Evolutionary conservation across 306 rosid species (phyloP).

Genomic region (Cucurbita ficifolia): DNA sequence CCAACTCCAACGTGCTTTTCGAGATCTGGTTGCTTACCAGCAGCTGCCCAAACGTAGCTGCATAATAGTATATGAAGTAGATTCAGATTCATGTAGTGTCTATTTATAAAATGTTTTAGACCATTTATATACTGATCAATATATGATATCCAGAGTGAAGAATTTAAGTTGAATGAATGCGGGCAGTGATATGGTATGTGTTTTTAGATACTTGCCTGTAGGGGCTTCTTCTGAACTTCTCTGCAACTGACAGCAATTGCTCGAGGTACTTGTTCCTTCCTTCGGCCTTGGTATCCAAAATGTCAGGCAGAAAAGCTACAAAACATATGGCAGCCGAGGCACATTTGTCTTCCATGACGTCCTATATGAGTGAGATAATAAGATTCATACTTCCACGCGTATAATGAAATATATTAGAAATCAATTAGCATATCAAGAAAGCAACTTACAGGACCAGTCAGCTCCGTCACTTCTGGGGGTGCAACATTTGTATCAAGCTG

Average conservation of each 20-base stretch:
- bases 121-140: not conserved
- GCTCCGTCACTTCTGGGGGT: conserved; percentile 91
- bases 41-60: conserved; percentile 92
- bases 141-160: not conserved
- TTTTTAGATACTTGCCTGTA: conserved; percentile 41
- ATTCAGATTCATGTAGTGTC: not conserved
- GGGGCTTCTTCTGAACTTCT: conserved; percentile 82
- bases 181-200: not conserved
- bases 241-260: conserved; percentile 73
- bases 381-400: not conserved
- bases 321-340: conserved; percentile 94
- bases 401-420: not conserved
- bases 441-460: conserved; percentile 52
- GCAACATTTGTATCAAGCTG: conserved; percentile 77
- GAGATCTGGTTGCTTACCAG: conserved; percentile 83
- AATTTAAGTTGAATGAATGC: not conserved
- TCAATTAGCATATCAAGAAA: not conserved
- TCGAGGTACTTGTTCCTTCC: conserved; percentile 78
- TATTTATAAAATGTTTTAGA: not conserved
- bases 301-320: conserved; percentile 90
- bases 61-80: not conserved
- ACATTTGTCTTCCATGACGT: conserved; percentile 81
- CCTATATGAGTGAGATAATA: conserved; percentile 26
- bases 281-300: conserved; percentile 93
- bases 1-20: conserved; percentile 89